These are phyloP conservation scores for Volvox africanus DNA, from an alignment of 139 green algal genomes.

Conservation along the genomic window DNA sequence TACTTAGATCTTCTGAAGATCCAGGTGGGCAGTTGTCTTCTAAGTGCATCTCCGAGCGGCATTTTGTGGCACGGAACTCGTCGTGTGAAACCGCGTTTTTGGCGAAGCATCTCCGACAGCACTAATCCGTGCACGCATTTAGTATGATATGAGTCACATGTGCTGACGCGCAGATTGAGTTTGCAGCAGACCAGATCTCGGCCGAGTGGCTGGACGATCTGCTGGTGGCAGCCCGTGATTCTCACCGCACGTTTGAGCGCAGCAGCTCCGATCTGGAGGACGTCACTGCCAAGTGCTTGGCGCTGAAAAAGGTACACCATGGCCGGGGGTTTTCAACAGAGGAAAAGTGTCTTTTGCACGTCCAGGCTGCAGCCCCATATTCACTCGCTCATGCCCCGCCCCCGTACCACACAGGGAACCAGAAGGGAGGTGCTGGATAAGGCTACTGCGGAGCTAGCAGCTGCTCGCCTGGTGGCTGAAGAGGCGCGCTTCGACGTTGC, in stretches of 20 bases:
- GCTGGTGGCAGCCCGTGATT: constrained; percentile 24
- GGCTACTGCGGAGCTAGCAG: neutral
- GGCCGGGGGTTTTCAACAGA: neutral
- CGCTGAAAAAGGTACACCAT: constrained; percentile 26
- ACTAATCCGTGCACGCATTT: no score
- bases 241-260: constrained; percentile 15
- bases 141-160: no score
- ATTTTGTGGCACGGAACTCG: no score
- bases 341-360: no score
- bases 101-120: no score
- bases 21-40: neutral
- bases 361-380: neutral
- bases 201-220: constrained; percentile 40
- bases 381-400: neutral
- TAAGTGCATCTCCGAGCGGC: no score
- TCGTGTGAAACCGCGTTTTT: no score
- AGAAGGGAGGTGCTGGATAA: constrained; percentile 40
- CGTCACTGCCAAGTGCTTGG: neutral
- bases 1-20: constrained; percentile 53
- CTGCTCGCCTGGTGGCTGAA: constrained; percentile 26
- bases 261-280: constrained; percentile 30
- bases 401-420: neutral
- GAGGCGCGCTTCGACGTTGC: constrained; percentile 43
- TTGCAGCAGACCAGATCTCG: constrained; percentile 23
- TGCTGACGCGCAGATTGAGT: constrained; percentile 33